phyloP scores from a whole-genome alignment of 805 yeast genomes.

The Wickerhamomyces silvicola region DNA sequence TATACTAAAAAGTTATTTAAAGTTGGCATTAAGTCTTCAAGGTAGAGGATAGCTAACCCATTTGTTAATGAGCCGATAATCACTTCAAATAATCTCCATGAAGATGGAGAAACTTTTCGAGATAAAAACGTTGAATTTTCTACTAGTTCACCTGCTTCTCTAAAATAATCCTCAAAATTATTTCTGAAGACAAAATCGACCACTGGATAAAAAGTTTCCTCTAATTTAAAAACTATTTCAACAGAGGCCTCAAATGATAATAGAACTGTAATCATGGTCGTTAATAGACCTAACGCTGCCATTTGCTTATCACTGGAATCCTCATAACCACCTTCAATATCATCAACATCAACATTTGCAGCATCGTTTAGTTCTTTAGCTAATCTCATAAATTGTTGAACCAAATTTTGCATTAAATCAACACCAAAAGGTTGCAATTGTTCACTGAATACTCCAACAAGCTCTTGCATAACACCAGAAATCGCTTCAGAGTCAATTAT shows the following conservation, averaged over 20 bases:
- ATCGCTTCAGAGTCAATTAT: conserved; percentile 83
- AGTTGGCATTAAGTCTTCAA: conserved; percentile 72
- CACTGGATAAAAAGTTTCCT: conserved; percentile 63
- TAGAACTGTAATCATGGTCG: conserved; percentile 76
- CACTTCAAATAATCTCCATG: conserved; percentile 67
- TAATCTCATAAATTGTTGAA: conserved; percentile 65
- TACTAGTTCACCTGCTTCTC: conserved; percentile 72
- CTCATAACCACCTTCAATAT: conserved; percentile 26
- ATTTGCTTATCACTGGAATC: conserved; percentile 62
- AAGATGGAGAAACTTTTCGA: conserved; percentile 53
- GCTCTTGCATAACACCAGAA: conserved; percentile 89
- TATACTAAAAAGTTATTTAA: conserved; percentile 68
- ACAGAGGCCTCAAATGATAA: conserved; percentile 76
- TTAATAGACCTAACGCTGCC: conserved; percentile 77
- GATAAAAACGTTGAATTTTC: conserved; percentile 59
- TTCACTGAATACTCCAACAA: conserved; percentile 82
- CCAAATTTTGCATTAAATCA: conserved; percentile 56
- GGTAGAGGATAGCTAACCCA: conserved; percentile 53
- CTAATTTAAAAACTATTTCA: conserved; percentile 56
- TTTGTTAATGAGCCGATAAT: conserved; percentile 33
- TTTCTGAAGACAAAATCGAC: conserved; percentile 60
- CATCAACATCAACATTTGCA: conserved; percentile 36
- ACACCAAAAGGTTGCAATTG: conserved; percentile 88
- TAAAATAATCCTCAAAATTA: conserved; percentile 63
- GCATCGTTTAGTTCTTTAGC: conserved; percentile 68